Percentiles rank a stretch among this genome's conserved stretches.
Conservation (phyloP, 805 yeast genomes). For the Starmera quercuum region DNA sequence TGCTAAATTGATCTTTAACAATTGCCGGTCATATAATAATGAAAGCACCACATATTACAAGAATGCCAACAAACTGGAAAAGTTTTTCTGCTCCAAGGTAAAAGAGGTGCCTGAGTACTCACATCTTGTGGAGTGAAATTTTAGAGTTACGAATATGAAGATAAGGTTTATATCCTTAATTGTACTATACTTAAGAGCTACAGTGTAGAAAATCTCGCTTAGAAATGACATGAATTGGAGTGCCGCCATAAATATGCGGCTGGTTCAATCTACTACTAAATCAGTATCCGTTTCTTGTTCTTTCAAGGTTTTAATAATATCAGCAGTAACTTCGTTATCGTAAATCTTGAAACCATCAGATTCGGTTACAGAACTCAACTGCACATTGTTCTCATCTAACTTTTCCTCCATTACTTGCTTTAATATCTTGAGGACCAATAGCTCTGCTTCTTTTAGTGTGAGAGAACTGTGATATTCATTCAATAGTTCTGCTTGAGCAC, state of each 20-base stretch:
- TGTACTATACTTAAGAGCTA: too few relatives aligned
- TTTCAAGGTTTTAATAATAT: conserved; percentile 68
- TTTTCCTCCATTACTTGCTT: conserved; percentile 99
- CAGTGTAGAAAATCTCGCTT: too few relatives aligned
- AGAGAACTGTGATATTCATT: conserved; percentile 92
- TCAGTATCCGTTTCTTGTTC: conserved; percentile 47
- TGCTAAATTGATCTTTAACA: conserved; percentile 76
- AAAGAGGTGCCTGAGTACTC: conserved; percentile 91
- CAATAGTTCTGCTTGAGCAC: conserved; percentile 96
- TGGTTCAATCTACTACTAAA: conserved; percentile 1
- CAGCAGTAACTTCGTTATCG: conserved; percentile 73
- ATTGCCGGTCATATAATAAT: conserved; percentile 88
- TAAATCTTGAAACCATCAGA: conserved; percentile 83
- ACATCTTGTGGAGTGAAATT: conserved; percentile 60
- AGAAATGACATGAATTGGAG: too few relatives aligned
- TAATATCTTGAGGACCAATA: conserved; percentile 76
- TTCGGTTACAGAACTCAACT: conserved; percentile 85
- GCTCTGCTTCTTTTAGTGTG: conserved; percentile 88
- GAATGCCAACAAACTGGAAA: conserved; percentile 90
- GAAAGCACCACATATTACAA: conserved; percentile 93
- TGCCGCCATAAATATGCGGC: neutral
- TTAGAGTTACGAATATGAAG: neutral
- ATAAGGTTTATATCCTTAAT: too few relatives aligned
- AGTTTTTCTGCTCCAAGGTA: conserved; percentile 72
- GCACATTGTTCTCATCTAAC: conserved; percentile 90